Evolutionary conservation across 345 rosid species (phyloP), one percentile per base, ranked within the genome.

Genomic region (Arabidopsis thaliana): DNA sequence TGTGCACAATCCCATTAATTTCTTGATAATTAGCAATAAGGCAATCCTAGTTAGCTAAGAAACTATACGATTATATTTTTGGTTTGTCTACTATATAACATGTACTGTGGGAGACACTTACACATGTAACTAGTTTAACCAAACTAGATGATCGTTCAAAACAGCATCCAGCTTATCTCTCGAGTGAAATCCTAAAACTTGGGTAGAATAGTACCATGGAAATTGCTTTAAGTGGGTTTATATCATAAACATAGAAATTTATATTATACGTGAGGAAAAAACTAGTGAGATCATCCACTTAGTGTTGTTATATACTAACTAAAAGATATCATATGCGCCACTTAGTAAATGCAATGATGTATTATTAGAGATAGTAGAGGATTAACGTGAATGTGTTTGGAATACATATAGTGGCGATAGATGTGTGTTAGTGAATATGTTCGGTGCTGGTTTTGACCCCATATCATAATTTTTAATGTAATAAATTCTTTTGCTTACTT

Each of bases 301-400:
- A 65, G 50, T 50, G 55, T 59, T 51, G 42, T 66, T 46, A n/a
- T 36, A 13, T 32, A 67, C 49, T 51, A 68, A 75, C 33, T 41
- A 59, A 60, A 68, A 68, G 5, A 75, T 59, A 69, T 60, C 49
- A 68, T 28, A 3, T 60, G 57, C 79, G 49, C 79, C 74, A 76
- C 74, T 68, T 60, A 66, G 60, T 37, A 49, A 58, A 48, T 66
- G 59, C 59, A 57, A 37, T 65, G 65, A 28, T 57, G 64, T 64
- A 64, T 62, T 52, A 64, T 33, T 52, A 51, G 25, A 11, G 23
- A 65, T 55, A 36, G 78, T 34, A 45, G 57, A 25, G n/a, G 68
- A 50, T 9, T 28, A 28, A 28, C 32, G 45, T 75, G 30, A 50
- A 52, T 50, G 69, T 59, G 61, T 50, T 59, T 48, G 42, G 48